A percentile compares a stretch with the other conserved stretches of the same genome.
Conservation (phyloP, 768 basidiomycete genomes). For the Rhodotorula sphaerocarpa region DNA sequence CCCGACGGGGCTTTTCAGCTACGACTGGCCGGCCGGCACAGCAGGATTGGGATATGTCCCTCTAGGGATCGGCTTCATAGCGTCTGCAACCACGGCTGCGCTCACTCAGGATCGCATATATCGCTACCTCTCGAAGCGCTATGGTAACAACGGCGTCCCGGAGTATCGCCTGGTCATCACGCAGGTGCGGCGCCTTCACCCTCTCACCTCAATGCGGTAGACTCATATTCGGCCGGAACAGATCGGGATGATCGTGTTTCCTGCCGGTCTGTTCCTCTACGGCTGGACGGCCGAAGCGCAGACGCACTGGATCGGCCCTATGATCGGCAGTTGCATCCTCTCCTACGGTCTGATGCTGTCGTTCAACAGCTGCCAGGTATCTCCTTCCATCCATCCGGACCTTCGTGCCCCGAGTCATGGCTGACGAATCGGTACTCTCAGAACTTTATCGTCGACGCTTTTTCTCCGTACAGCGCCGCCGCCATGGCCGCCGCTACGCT, state of each 20-base stretch:
- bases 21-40: conserved; percentile 5
- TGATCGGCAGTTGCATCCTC: conserved; percentile 1
- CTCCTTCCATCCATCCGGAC: too few species aligned
- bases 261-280: conserved; percentile 3
- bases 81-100: neutral
- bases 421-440: neutral
- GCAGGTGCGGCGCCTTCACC: too few species aligned
- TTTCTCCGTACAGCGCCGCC: conserved; percentile 2
- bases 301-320: neutral
- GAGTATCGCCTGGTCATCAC: conserved; percentile 20
- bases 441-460: conserved; percentile 11
- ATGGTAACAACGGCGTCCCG: neutral
- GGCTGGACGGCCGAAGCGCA: conserved; percentile 10
- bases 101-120: neutral
- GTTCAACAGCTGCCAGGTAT: too few species aligned
- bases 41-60: conserved; percentile 5
- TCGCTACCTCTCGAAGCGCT: neutral
- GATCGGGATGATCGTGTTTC: conserved; percentile 17
- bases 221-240: neutral
- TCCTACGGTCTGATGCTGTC: conserved; percentile 1
- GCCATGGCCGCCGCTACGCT: conserved; percentile 14
- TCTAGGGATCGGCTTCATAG: conserved; percentile 11
- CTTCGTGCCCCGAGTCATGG: neutral
- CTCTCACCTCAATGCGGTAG: neutral
- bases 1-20: neutral